Evolutionary conservation across 2,329 filamentous ascomycete species (phyloP).

Genomic region (Calonectria henricotiae): DNA sequence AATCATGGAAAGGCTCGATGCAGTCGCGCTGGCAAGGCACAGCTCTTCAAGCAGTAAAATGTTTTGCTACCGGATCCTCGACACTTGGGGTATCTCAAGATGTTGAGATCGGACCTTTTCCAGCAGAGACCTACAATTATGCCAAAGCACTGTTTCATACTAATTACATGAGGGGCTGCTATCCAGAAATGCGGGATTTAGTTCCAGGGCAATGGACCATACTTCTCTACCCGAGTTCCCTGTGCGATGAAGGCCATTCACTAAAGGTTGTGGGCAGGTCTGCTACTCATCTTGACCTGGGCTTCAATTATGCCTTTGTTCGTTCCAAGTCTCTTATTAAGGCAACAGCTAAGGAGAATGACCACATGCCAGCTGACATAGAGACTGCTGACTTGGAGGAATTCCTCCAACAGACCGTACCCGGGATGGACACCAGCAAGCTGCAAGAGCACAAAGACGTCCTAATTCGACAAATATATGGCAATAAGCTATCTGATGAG

Average conservation of each 20-base stretch:
- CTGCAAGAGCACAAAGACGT: constrained; percentile 16
- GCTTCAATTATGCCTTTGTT: constrained; percentile 33
- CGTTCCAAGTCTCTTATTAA: constrained; percentile 23
- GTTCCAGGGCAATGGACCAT: constrained; percentile 31
- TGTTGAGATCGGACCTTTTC: constrained; percentile 32
- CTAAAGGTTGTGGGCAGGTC: neutral
- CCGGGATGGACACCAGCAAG: constrained; percentile 13
- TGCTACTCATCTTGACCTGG: neutral
- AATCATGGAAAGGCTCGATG: neutral
- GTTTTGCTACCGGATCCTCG: constrained; percentile 26
- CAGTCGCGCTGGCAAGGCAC: neutral
- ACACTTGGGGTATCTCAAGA: constrained; percentile 15
- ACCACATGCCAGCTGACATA: constrained; percentile 10
- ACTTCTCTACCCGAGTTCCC: neutral
- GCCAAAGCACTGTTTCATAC: neutral
- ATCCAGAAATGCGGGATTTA: constrained; percentile 32
- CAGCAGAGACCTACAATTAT: constrained; percentile 17
- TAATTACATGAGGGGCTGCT: neutral
- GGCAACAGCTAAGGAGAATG: neutral
- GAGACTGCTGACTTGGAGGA: constrained; percentile 29
- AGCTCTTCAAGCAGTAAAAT: constrained; percentile 15
- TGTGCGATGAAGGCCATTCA: neutral
- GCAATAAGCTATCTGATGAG: neutral
- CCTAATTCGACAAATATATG: neutral
- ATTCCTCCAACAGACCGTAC: constrained; percentile 27